These are phyloP conservation scores for Hibiscus syriacus DNA, from an alignment of 345 rosid species.

Conservation along the genomic window DNA sequence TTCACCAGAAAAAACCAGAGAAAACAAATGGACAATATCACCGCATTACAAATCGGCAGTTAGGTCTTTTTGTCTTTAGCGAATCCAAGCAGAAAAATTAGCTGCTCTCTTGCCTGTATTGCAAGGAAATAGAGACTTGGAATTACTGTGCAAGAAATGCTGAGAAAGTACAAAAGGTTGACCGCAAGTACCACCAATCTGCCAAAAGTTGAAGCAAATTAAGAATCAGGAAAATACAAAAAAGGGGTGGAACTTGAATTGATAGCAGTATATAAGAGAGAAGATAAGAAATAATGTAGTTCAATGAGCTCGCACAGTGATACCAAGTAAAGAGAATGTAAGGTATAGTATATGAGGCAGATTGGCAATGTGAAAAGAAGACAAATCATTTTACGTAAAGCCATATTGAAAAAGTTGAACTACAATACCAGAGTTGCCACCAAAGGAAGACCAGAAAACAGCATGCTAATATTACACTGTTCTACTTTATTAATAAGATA, in stretches of 20 bases:
- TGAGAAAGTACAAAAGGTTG: conserved; percentile 79
- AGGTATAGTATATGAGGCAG: too few species aligned
- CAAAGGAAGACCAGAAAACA: not conserved
- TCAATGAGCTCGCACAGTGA: not conserved
- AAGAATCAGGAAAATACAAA: conserved; percentile 4
- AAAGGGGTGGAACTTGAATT: not conserved
- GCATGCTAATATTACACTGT: not conserved
- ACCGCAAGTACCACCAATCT: conserved; percentile 80
- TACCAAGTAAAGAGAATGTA: not conserved
- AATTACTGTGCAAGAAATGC: conserved; percentile 62
- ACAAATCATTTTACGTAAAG: too few species aligned
- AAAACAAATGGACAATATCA: conserved; percentile 65
- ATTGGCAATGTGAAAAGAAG: too few species aligned
- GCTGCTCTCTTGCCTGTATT: conserved; percentile 79
- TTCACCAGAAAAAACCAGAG: conserved; percentile 70
- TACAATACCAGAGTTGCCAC: not conserved
- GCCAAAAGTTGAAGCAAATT: conserved; percentile 23
- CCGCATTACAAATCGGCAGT: conserved; percentile 77
- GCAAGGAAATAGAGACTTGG: conserved; percentile 68
- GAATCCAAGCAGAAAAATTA: conserved; percentile 66
- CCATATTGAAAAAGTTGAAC: not conserved
- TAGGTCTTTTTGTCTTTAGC: conserved; percentile 50
- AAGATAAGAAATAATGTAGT: too few species aligned
- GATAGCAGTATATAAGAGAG: not conserved
- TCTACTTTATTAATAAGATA: not conserved